Evolutionary conservation across 305 asterid species (phyloP).

Genomic region (Solanum hybrid): DNA sequence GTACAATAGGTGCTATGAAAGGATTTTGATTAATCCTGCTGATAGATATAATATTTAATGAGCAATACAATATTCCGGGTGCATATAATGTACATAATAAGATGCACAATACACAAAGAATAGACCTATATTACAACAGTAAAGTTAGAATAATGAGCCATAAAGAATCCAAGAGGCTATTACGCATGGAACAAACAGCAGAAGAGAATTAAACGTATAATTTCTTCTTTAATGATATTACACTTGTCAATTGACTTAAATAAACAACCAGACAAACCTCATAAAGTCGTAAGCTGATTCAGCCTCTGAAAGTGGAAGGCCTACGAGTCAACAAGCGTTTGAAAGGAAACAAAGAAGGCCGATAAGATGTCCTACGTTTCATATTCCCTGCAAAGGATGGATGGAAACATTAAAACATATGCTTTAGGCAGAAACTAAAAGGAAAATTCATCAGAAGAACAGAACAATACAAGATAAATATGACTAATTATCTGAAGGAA

Average conservation of each 20-base stretch:
- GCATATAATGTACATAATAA: not conserved
- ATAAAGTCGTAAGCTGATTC: conserved; percentile 13
- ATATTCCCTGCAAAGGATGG: conserved; percentile 2
- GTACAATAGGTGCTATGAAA: not conserved
- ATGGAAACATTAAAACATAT: not conserved
- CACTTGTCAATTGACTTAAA: not conserved
- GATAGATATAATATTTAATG: not conserved
- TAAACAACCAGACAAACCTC: not conserved
- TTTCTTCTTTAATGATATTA: not conserved
- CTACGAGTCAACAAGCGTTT: conserved; percentile 40
- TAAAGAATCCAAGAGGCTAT: not conserved
- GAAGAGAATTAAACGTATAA: not conserved
- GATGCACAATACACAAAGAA: not conserved
- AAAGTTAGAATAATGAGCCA: not conserved
- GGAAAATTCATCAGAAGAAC: not conserved
- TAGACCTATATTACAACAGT: not conserved
- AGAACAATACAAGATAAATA: not conserved
- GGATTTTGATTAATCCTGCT: not conserved
- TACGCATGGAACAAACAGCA: not conserved
- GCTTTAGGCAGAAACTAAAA: not conserved
- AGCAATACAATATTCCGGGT: not conserved
- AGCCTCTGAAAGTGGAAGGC: conserved; percentile 44
- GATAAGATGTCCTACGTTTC: conserved; percentile 31
- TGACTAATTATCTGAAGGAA: not conserved
- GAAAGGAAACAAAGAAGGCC: conserved; percentile 46